phyloP scores from a whole-genome alignment of 805 yeast genomes.

The Isabelozyma heimii region DNA sequence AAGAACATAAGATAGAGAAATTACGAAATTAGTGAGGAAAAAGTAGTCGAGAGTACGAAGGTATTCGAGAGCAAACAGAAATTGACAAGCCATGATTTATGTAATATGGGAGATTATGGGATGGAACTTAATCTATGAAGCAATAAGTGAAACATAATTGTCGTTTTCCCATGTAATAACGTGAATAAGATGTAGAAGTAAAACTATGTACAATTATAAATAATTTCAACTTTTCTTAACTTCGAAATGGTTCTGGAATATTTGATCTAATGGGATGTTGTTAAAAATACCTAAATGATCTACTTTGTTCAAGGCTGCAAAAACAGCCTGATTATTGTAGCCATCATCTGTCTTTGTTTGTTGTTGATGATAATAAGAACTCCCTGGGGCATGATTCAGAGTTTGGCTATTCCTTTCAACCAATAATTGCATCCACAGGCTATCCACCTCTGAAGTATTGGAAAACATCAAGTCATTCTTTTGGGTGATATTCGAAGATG shows the following conservation, averaged over 20 bases:
- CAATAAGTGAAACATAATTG: too few relatives aligned
- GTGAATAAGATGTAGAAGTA: too few relatives aligned
- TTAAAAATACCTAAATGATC: neutral
- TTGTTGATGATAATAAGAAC: neutral
- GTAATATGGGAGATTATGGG: too few relatives aligned
- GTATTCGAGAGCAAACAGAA: too few relatives aligned
- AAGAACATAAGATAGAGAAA: too few relatives aligned
- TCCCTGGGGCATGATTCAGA: too few relatives aligned
- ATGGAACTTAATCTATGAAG: too few relatives aligned
- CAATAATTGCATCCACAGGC: constrained; percentile 27
- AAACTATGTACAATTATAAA: neutral
- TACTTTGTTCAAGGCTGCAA: neutral
- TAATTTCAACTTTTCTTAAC: neutral
- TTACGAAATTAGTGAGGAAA: too few relatives aligned
- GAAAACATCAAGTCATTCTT: constrained; percentile 10
- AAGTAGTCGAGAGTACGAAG: too few relatives aligned
- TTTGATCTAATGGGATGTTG: neutral
- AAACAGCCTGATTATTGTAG: neutral
- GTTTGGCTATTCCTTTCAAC: constrained; percentile 11
- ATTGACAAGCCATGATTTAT: too few relatives aligned
- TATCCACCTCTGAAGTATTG: constrained; percentile 22
- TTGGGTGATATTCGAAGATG: neutral
- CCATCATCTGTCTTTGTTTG: neutral
- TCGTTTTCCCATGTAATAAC: too few relatives aligned
- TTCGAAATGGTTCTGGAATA: neutral